phyloP scores from a whole-genome alignment of 1,284 basidiomycete species.

The Cryptococcus neoformans region DNA sequence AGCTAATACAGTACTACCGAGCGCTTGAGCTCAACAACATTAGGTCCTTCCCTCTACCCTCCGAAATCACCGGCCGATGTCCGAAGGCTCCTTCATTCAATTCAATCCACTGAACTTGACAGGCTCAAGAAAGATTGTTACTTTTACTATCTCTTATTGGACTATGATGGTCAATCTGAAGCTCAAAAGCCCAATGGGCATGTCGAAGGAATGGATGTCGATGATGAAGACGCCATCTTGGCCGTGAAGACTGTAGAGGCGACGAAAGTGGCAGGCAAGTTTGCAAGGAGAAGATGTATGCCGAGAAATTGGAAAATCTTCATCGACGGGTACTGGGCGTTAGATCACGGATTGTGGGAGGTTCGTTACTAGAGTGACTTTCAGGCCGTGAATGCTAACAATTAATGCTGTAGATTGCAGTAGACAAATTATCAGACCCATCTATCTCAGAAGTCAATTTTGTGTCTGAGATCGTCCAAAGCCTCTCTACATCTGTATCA shows the following conservation, averaged over 20 bases:
- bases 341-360: constrained; percentile 39
- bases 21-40: no score
- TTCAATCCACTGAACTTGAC: constrained; percentile 27
- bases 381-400: neutral
- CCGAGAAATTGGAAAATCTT: constrained; percentile 36
- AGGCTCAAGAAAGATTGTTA: constrained; percentile 43
- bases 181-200: neutral
- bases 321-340: constrained; percentile 42
- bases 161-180: constrained; percentile 18
- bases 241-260: constrained; percentile 2
- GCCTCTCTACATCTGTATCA: constrained; percentile 30
- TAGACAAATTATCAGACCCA: constrained; percentile 31
- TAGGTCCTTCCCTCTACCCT: constrained; percentile 33
- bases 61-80: constrained; percentile 31
- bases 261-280: constrained; percentile 16
- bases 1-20: constrained; percentile 5
- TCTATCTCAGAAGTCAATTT: constrained; percentile 39
- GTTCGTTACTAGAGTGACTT: constrained; percentile 8
- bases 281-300: constrained; percentile 35
- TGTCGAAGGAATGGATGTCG: constrained; percentile 19
- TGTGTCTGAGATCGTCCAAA: constrained; percentile 29
- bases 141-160: constrained; percentile 40
- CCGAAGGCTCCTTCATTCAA: constrained; percentile 32
- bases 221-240: constrained; percentile 8
- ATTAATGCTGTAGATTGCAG: constrained; percentile 15